Percentiles rank a stretch among this genome's conserved stretches.
Conservation (phyloP, 2,329 filamentous ascomycete genomes). For the Colletotrichum destructivum region DNA sequence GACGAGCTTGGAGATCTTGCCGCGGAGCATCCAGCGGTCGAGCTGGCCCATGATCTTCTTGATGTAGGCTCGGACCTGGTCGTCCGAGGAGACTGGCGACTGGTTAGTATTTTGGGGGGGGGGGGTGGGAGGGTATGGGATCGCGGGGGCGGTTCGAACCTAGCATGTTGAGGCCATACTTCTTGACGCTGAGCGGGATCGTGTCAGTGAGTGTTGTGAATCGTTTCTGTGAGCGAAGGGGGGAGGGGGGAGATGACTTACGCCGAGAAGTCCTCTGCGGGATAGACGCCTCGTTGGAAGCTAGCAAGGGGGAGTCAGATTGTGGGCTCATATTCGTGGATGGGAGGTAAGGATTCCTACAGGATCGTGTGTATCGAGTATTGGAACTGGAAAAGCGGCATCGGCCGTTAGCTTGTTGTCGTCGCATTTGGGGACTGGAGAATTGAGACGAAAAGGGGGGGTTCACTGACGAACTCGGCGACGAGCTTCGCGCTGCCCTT, state of each 20-base stretch:
- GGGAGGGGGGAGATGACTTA: constrained; percentile 58
- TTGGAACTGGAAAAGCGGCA: constrained; percentile 76
- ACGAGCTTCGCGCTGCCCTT: constrained; percentile 90
- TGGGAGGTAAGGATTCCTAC: constrained; percentile 61
- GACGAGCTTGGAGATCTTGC: constrained; percentile 97
- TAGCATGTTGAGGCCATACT: constrained; percentile 99
- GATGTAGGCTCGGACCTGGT: constrained; percentile 99
- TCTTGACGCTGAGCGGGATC: constrained; percentile 77
- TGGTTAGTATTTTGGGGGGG: constrained; percentile 6
- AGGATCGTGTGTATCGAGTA: constrained; percentile 98
- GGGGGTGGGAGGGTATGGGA: not conserved
- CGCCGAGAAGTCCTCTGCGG: constrained; percentile 96
- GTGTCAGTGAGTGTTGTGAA: not conserved
- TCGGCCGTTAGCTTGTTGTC: constrained; percentile 40
- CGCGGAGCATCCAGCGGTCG: constrained; percentile 96
- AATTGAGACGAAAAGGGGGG: not conserved
- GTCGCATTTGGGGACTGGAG: not conserved
- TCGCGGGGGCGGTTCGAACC: constrained; percentile 61
- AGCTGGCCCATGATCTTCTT: constrained; percentile 99
- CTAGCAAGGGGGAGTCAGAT: constrained; percentile 58
- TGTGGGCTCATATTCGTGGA: not conserved
- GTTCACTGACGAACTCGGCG: constrained; percentile 86
- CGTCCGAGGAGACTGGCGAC: constrained; percentile 84
- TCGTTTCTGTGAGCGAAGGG: not conserved
- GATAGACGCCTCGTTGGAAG: constrained; percentile 89